These are phyloP conservation scores for Hymenoscyphus repandus DNA, from an alignment of 2,329 filamentous ascomycete species.

Conservation along the genomic window DNA sequence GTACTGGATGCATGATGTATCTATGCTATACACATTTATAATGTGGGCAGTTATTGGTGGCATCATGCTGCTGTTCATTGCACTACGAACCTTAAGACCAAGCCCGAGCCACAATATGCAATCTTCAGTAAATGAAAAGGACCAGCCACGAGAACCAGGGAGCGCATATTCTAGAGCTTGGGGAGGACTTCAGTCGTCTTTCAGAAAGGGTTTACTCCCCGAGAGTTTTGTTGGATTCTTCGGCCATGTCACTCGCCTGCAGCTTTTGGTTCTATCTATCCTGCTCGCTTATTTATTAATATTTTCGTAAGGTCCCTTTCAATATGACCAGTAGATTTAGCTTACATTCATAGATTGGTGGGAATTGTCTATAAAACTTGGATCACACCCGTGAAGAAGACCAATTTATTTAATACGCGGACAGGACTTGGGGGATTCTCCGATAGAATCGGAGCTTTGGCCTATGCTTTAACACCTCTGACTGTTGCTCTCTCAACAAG, in stretches of 20 bases:
- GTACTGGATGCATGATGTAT: constrained; percentile 47
- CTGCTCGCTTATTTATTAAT: constrained; percentile 59
- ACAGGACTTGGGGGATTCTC: constrained; percentile 62
- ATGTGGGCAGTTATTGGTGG: constrained; percentile 49
- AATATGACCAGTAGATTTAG: background rate
- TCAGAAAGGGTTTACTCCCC: constrained; percentile 48
- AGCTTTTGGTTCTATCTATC: constrained; percentile 55
- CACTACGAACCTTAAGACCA: constrained; percentile 31
- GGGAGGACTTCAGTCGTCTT: constrained; percentile 8
- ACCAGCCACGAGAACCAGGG: constrained; percentile 12
- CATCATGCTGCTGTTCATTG: constrained; percentile 38
- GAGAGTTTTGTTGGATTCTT: constrained; percentile 55
- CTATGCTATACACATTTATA: constrained; percentile 52
- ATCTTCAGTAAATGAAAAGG: constrained; percentile 23
- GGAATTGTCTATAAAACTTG: constrained; percentile 65
- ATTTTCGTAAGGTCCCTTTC: constrained; percentile 46
- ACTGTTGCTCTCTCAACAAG: constrained; percentile 62
- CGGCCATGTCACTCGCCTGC: constrained; percentile 62
- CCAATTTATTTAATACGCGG: constrained; percentile 56
- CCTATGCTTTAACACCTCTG: constrained; percentile 69
- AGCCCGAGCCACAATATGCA: constrained; percentile 18
- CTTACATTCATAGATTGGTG: constrained; percentile 39
- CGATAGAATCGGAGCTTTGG: constrained; percentile 64
- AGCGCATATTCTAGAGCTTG: constrained; percentile 23
- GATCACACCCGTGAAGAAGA: constrained; percentile 61